Evolutionary conservation across 257 asterid genomes (phyloP), one percentile per base, ranked within the genome.

Genomic region (Eustoma russellianum): DNA sequence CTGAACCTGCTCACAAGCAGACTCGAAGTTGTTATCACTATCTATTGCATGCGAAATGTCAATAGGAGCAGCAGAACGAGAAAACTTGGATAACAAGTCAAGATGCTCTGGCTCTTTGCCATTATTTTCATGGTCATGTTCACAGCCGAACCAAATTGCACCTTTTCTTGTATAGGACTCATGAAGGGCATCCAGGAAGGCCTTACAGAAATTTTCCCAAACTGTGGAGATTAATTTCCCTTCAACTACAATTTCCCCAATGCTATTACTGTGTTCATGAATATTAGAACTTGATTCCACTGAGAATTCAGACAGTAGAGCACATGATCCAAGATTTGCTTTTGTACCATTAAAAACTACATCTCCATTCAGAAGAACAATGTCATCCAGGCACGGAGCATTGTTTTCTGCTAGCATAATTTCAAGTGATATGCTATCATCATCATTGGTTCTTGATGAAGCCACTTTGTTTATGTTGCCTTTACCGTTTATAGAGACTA

Each of bases 221-320:
- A 73, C 96, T 66, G 77, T 73, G 35, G 87, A 69, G 57, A 77
- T 34, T 34, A 93, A 82, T 59, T 81, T 72, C 33, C 81, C 89
- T 77, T 87, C 94, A 50, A 84, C 84, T 50, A 70, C 66, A 68
- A 91, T 84, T 62, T 84, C 85, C 50, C 94, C 94, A 48, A 86
- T 68, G 53, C 58, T 50, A 56, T 83, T 85, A 71, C 71, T 72
- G 47, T 68, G 67, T 41, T 68, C 75, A 64, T 63, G 67, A 52
- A 66, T 60, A 16, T 48, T 70, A 62, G 59, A 62, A 19, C 41
- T 49, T 17, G 50, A 35, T 48, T 55, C 77, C 53, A 63, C 72
- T 5, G 76, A 53, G 57, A 59, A 65, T 61, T 53, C 74, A 70
- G 77, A 66, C 38, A 58, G 35, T 30, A 58, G 19, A 53, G 72